A percentile compares a stretch with the other conserved stretches of the same genome.
Evolutionary conservation across 2,329 filamentous ascomycete species (phyloP).

Genomic region (Fusarium penzigii): DNA sequence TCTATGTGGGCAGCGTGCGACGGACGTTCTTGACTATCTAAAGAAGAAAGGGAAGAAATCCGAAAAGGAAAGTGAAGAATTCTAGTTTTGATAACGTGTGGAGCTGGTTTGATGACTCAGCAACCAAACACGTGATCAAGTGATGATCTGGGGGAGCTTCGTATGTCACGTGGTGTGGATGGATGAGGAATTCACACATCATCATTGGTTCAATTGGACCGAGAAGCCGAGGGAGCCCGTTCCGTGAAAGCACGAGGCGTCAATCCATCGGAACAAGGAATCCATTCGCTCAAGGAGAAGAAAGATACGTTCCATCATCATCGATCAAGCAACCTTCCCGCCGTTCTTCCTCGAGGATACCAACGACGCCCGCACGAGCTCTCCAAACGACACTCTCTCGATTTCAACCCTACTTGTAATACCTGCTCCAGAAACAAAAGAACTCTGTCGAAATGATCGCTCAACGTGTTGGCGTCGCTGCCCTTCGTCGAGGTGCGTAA

Average conservation of each 20-base stretch:
- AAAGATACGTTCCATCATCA: constrained; percentile 19
- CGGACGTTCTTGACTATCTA: constrained; percentile 56
- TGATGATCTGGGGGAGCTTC: constrained; percentile 1
- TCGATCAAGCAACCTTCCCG: constrained; percentile 10
- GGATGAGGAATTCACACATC: constrained; percentile 39
- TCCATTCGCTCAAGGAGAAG: background rate
- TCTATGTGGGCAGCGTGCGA: constrained; percentile 31
- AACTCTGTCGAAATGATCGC: constrained; percentile 50
- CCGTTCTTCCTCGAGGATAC: constrained; percentile 7
- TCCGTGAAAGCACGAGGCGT: constrained; percentile 7
- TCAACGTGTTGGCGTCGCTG: constrained; percentile 58
- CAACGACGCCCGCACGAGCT: constrained; percentile 17
- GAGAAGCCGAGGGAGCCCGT: constrained; percentile 44
- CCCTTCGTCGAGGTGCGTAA: constrained; percentile 58
- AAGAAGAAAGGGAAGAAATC: constrained; percentile 37
- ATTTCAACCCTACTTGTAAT: background rate
- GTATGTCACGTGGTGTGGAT: constrained; percentile 28
- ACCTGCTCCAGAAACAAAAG: background rate
- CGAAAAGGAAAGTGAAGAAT: background rate
- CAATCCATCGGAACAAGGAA: background rate
- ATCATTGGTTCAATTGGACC: constrained; percentile 45
- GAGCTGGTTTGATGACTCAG: constrained; percentile 15
- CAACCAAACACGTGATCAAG: constrained; percentile 11
- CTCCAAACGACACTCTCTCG: constrained; percentile 5
- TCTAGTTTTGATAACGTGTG: constrained; percentile 3